Percentiles rank a stretch among this genome's conserved stretches.
Conservation (phyloP, 805 yeast genomes). For the Cyberlindnera amylophila region DNA sequence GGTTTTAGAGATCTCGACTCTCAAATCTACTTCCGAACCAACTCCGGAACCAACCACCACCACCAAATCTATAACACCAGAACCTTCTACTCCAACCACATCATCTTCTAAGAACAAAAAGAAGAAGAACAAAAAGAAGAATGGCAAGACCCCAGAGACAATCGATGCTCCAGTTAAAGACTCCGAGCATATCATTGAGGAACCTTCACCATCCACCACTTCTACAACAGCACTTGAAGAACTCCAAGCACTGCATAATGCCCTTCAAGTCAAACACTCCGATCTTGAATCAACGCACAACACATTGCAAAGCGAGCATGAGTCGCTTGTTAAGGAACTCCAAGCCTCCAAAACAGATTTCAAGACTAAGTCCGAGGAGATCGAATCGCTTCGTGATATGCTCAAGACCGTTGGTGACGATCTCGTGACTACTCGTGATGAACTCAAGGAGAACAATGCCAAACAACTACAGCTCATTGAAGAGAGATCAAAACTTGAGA, state of each 20-base stretch:
- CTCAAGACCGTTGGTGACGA: conserved; percentile 74
- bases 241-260: background rate
- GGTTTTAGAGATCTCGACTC: background rate
- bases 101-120: conserved; percentile 15
- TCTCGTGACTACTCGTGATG: conserved; percentile 64
- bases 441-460: conserved; percentile 39
- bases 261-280: conserved; percentile 2
- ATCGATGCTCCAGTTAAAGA: conserved; percentile 21
- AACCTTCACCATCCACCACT: background rate
- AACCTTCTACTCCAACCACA: background rate
- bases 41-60: conserved; percentile 1
- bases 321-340: conserved; percentile 11
- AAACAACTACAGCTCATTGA: background rate
- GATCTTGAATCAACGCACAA: background rate
- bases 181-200: conserved; percentile 18
- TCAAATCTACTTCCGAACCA: background rate
- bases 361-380: conserved; percentile 51
- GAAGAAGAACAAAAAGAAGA: conserved; percentile 21
- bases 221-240: background rate
- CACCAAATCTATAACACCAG: background rate
- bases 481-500: conserved; percentile 3
- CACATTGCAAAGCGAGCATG: background rate
- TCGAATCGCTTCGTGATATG: conserved; percentile 72
- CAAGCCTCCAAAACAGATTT: conserved; percentile 28
- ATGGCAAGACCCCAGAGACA: background rate